phyloP scores from a whole-genome alignment of 805 yeast species.

The Schwanniomyces occidentalis region DNA sequence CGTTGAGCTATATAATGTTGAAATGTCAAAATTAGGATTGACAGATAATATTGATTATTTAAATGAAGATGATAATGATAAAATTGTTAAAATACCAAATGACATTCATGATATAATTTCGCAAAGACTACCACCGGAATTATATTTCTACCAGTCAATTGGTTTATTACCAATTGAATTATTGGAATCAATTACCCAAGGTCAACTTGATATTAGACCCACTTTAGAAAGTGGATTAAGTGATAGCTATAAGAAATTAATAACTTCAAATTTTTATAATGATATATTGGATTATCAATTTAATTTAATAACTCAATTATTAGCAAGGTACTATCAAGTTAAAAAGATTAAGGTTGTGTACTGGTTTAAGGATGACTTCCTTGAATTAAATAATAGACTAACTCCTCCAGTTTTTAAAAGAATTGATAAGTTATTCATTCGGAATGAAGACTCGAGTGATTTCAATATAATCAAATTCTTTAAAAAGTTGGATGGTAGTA shows the following conservation, averaged over 20 bases:
- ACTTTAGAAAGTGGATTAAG: constrained; percentile 66
- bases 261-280: constrained; percentile 44
- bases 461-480: constrained; percentile 30
- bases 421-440: constrained; percentile 23
- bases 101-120: constrained; percentile 83
- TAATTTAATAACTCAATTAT: constrained; percentile 65
- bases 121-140: constrained; percentile 82
- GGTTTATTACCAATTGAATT: constrained; percentile 70
- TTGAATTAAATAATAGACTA: constrained; percentile 51
- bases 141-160: constrained; percentile 74
- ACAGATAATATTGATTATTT: constrained; percentile 17
- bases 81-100: constrained; percentile 54
- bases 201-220: constrained; percentile 58
- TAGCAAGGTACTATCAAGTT: constrained; percentile 83
- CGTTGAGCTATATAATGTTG: constrained; percentile 57
- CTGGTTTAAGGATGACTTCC: constrained; percentile 52
- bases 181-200: constrained; percentile 66
- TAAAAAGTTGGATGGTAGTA: constrained; percentile 14
- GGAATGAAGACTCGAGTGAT: constrained; percentile 12
- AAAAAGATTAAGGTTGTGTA: constrained; percentile 56
- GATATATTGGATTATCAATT: constrained; percentile 61
- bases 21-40: constrained; percentile 37
- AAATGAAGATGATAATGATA: constrained; percentile 13
- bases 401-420: constrained; percentile 53
- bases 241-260: constrained; percentile 56